These are phyloP conservation scores for Gaertneriomyces semiglobifer DNA, from an alignment of 192 early-diverging fungal genomes.

Conservation along the genomic window DNA sequence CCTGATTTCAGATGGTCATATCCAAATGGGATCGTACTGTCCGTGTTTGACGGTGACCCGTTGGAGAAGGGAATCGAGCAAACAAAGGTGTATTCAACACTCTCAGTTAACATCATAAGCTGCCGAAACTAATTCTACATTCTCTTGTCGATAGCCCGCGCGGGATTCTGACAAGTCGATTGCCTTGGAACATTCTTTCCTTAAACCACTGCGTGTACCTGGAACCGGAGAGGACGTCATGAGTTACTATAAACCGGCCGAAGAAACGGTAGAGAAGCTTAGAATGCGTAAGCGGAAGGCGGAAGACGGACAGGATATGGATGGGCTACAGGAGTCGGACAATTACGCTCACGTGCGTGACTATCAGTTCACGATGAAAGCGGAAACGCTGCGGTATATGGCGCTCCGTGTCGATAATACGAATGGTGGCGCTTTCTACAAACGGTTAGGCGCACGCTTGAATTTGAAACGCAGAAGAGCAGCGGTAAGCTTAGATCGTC, in stretches of 20 bases:
- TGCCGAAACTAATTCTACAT: background rate
- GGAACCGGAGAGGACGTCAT: conserved; percentile 19
- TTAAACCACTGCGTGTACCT: conserved; percentile 24
- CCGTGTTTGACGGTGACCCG: conserved; percentile 35
- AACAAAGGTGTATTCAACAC: conserved; percentile 8
- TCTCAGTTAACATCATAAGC: background rate
- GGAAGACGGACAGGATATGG: background rate
- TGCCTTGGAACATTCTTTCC: conserved; percentile 13
- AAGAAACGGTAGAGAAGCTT: conserved; percentile 3
- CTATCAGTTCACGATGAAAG: conserved; percentile 8
- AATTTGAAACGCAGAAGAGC: conserved; percentile 23
- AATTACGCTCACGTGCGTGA: conserved; percentile 16
- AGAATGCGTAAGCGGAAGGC: background rate
- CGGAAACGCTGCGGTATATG: conserved; percentile 1
- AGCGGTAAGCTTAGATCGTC: conserved; percentile 15
- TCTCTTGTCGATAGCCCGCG: background rate
- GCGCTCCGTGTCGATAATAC: conserved; percentile 9
- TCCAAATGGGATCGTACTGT: conserved; percentile 16
- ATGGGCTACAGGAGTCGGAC: conserved; percentile 1
- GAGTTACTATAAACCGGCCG: conserved; percentile 16
- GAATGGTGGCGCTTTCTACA: conserved; percentile 15
- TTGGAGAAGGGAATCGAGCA: conserved; percentile 14
- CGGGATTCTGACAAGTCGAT: conserved; percentile 9
- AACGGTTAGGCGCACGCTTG: conserved; percentile 10
- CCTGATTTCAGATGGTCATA: conserved; percentile 31